Evolutionary conservation across 805 yeast genomes (phyloP).

Genomic region (Sungouiella thailandica): DNA sequence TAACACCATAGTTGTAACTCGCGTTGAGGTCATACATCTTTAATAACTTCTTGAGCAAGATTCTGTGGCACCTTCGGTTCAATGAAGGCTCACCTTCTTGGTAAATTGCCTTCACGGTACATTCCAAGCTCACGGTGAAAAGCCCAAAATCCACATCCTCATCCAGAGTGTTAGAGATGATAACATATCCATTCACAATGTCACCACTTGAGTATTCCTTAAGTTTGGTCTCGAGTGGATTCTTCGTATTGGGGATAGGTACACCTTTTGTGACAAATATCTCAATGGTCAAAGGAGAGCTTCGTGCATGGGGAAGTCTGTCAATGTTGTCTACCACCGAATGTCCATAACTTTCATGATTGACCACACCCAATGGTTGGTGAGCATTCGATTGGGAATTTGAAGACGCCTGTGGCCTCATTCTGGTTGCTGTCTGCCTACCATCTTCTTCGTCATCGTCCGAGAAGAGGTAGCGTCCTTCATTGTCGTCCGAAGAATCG

Average conservation of each 20-base stretch:
- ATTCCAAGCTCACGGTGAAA: slow-evolving; percentile 30
- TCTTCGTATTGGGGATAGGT: slow-evolving; percentile 38
- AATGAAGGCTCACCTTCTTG: background rate
- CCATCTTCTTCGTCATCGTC: slow-evolving; percentile 15
- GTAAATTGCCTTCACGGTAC: slow-evolving; percentile 26
- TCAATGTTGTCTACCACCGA: slow-evolving; percentile 50
- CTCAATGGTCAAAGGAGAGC: slow-evolving; percentile 44
- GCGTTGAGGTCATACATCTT: slow-evolving; percentile 61
- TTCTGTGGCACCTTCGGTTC: slow-evolving; percentile 11
- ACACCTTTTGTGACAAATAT: slow-evolving; percentile 51
- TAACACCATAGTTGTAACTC: slow-evolving; percentile 43
- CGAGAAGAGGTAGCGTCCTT: slow-evolving; percentile 14
- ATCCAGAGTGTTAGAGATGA: slow-evolving; percentile 43
- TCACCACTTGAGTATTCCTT: slow-evolving; percentile 41
- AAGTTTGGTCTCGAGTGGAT: slow-evolving; percentile 41
- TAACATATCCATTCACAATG: slow-evolving; percentile 40
- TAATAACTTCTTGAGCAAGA: slow-evolving; percentile 45
- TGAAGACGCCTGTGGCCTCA: background rate
- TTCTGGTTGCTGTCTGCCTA: slow-evolving; percentile 6
- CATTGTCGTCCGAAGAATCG: slow-evolving; percentile 10
- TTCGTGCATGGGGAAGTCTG: slow-evolving; percentile 36
- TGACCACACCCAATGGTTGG: background rate
- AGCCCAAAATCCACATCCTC: slow-evolving; percentile 40
- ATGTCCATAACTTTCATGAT: slow-evolving; percentile 30
- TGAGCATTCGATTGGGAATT: background rate